Percentiles rank a stretch among this genome's conserved stretches.
Evolutionary conservation across 176 grass and related monocot genomes (phyloP).

Genomic region (Hsuehochloa calcarea): DNA sequence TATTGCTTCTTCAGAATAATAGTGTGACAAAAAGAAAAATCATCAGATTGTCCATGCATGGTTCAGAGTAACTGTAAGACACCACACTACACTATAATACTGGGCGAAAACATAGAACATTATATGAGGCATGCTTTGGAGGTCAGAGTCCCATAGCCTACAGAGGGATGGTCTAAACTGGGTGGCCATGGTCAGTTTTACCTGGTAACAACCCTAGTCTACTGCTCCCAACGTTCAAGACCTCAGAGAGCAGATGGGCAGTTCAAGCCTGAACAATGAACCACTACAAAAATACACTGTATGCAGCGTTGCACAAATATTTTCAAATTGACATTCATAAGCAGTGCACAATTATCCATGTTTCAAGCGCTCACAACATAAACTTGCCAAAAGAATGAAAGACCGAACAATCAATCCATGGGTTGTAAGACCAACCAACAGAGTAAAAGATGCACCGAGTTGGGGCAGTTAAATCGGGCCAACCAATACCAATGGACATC

Average conservation of each 20-base stretch:
- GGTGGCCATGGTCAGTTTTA: slow-evolving; percentile 9
- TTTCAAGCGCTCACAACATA: slow-evolving; percentile 19
- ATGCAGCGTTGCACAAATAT: slow-evolving; percentile 13
- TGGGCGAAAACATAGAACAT: background rate
- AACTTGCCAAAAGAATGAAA: background rate
- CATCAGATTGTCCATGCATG: slow-evolving; percentile 9
- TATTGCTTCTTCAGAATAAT: slow-evolving; percentile 8
- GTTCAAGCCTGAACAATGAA: background rate
- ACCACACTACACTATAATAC: background rate
- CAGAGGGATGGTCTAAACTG: slow-evolving; percentile 7
- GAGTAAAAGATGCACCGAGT: background rate
- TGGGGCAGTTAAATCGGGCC: background rate
- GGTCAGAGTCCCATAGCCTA: background rate
- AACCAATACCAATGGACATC: background rate
- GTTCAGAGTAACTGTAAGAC: background rate
- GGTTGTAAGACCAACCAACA: background rate
- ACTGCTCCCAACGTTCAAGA: slow-evolving; percentile 5
- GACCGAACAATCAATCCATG: background rate
- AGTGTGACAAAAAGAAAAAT: background rate
- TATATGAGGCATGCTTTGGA: background rate
- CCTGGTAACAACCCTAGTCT: slow-evolving; percentile 27
- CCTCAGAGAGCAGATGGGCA: slow-evolving; percentile 4
- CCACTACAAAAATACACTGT: slow-evolving; percentile 13
- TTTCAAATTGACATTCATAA: slow-evolving; percentile 14
- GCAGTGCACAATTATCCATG: background rate